Evolutionary conservation across 495 filamentous ascomycete species (phyloP).

Genomic region (Aspergillus avenaceus): DNA sequence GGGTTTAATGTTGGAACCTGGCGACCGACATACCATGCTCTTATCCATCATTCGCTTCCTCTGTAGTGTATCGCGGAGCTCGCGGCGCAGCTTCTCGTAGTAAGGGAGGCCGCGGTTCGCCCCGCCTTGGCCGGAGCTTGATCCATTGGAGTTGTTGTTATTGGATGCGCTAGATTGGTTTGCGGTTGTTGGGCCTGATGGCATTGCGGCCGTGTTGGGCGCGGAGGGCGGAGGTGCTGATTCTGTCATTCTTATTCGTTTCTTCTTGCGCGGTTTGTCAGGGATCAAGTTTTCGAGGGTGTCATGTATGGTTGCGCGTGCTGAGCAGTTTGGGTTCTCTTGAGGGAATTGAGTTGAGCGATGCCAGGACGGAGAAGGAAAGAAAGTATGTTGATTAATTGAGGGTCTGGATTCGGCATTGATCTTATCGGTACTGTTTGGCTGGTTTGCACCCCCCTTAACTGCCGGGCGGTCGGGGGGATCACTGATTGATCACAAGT

Average conservation of each 20-base stretch:
- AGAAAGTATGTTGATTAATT: constrained; percentile 13
- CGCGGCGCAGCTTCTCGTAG: constrained; percentile 68
- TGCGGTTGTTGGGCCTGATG: constrained; percentile 4
- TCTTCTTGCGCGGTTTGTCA: neutral
- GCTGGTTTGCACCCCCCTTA: constrained; percentile 33
- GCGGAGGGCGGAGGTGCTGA: constrained; percentile 20
- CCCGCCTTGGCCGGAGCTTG: constrained; percentile 1
- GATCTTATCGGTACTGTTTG: constrained; percentile 38
- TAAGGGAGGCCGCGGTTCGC: constrained; percentile 54
- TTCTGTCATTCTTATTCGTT: constrained; percentile 22
- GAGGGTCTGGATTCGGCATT: constrained; percentile 11
- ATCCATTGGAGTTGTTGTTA: constrained; percentile 7
- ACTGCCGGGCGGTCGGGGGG: neutral
- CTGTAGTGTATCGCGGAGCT: constrained; percentile 62
- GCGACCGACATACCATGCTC: constrained; percentile 52
- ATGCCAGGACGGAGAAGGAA: neutral
- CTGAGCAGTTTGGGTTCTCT: neutral
- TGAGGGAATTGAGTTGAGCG: neutral
- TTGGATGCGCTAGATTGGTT: constrained; percentile 1
- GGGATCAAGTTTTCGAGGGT: neutral
- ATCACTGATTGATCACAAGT: neutral
- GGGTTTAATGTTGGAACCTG: neutral
- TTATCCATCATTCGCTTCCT: constrained; percentile 66
- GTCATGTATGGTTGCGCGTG: neutral
- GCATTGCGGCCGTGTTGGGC: constrained; percentile 1